These are phyloP conservation scores for Trifolium pratense DNA, from an alignment of 306 rosid species.

Conservation along the genomic window DNA sequence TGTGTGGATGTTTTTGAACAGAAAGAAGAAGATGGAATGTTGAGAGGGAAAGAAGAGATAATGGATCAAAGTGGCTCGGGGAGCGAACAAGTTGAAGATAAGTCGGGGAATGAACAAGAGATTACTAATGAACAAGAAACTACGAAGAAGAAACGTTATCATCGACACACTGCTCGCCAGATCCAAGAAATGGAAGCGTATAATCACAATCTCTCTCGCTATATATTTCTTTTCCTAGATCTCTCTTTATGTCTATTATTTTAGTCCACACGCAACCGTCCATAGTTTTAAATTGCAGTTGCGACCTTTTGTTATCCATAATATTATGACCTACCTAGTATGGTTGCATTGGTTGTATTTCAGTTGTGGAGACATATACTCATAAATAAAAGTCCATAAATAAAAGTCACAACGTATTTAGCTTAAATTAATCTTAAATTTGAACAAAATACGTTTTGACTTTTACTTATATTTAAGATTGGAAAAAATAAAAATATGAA, in stretches of 20 bases:
- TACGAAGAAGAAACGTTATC: conserved; percentile 85
- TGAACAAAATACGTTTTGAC: too few species aligned
- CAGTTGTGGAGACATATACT: neutral
- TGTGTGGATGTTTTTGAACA: conserved; percentile 11
- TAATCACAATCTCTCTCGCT: neutral
- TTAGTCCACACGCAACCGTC: neutral
- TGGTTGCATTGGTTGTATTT: neutral
- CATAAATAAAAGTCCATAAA: too few species aligned
- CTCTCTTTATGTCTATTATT: neutral
- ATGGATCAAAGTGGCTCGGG: conserved; percentile 81
- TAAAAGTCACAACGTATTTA: too few species aligned
- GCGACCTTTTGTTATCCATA: neutral
- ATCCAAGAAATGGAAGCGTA: conserved; percentile 99
- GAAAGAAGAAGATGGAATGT: conserved; percentile 76
- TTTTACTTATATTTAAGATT: too few species aligned
- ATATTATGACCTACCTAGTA: neutral
- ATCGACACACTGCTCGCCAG: conserved; percentile 95
- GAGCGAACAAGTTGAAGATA: conserved; percentile 76
- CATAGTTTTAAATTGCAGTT: neutral
- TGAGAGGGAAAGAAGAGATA: conserved; percentile 75
- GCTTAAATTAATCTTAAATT: too few species aligned
- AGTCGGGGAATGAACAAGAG: conserved; percentile 77
- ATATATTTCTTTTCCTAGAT: neutral
- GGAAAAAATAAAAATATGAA: too few species aligned
- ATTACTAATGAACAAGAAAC: conserved; percentile 42